Percentiles rank a stretch among this genome's conserved stretches.
Evolutionary conservation across 257 asterid species (phyloP).

Genomic region (Jaltomata sinuosa): DNA sequence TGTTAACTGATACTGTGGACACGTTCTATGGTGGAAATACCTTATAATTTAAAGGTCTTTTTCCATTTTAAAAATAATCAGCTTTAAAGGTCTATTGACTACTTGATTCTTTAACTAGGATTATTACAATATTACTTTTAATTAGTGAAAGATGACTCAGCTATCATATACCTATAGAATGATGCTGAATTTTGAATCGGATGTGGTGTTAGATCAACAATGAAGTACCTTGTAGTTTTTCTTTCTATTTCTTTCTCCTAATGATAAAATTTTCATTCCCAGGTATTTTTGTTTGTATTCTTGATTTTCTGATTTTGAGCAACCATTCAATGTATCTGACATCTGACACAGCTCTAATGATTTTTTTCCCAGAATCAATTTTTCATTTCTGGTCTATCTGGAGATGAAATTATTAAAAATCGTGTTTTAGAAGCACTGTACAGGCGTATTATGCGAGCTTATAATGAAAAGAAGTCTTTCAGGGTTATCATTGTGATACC

Average conservation of each 20-base stretch:
- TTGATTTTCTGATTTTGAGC: neutral
- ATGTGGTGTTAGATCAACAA: neutral
- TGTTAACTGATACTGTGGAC: neutral
- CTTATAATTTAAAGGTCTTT: neutral
- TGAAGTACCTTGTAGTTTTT: neutral
- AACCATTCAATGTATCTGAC: slow-evolving; percentile 1
- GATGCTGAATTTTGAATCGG: neutral
- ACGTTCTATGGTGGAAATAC: neutral
- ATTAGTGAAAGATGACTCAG: neutral
- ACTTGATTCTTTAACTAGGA: neutral
- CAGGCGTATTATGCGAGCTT: slow-evolving; percentile 77
- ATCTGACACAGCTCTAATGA: slow-evolving; percentile 20
- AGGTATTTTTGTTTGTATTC: neutral
- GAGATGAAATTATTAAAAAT: slow-evolving; percentile 79
- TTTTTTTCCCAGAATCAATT: slow-evolving; percentile 72
- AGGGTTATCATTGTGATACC: slow-evolving; percentile 91
- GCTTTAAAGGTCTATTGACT: neutral
- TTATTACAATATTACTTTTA: neutral
- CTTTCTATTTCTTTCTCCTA: neutral
- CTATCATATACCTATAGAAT: neutral
- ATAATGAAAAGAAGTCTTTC: slow-evolving; percentile 76
- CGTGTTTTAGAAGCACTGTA: slow-evolving; percentile 77
- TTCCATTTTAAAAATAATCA: neutral
- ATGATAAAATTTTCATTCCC: neutral
- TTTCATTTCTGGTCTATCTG: slow-evolving; percentile 92